These are phyloP conservation scores for Fibroporia radiculosa DNA, from an alignment of 768 basidiomycete species.

Conservation along the genomic window DNA sequence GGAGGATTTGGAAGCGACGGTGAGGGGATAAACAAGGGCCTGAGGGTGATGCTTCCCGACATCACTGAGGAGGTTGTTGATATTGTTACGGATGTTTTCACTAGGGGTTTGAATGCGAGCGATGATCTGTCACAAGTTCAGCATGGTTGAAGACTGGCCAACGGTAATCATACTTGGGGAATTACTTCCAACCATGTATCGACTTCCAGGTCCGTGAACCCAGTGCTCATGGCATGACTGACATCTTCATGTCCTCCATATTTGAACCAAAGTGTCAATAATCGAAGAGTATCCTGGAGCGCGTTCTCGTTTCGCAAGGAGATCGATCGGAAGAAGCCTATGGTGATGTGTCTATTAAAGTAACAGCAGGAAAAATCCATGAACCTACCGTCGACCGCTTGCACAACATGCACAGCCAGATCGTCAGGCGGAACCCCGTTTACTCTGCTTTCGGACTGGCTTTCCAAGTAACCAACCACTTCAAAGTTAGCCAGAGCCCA, in stretches of 20 bases:
- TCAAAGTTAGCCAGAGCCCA: constrained; percentile 98
- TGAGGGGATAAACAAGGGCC: constrained; percentile 91
- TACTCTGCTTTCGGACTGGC: constrained; percentile 45
- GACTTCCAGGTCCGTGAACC: constrained; percentile 84
- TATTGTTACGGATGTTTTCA: constrained; percentile 77
- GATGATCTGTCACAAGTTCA: constrained; percentile 61
- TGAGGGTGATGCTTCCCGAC: constrained; percentile 97
- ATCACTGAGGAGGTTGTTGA: constrained; percentile 80
- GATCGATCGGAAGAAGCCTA: constrained; percentile 94
- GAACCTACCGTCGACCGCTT: constrained; percentile 76
- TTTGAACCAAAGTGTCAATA: constrained; percentile 97
- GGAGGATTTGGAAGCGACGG: constrained; percentile 95
- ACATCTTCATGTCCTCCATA: constrained; percentile 89
- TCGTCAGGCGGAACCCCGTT: constrained; percentile 52
- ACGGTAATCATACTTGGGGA: constrained; percentile 64
- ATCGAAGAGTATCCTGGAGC: constrained; percentile 86
- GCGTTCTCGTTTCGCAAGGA: constrained; percentile 84
- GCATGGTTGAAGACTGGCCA: background rate
- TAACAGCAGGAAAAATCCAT: background rate
- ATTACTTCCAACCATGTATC: constrained; percentile 99
- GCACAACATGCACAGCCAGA: constrained; percentile 79
- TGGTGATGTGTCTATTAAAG: background rate
- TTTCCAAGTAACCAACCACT: constrained; percentile 77
- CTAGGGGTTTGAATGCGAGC: constrained; percentile 96
- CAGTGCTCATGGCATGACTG: constrained; percentile 78